Percentiles rank a stretch among this genome's conserved stretches.
phyloP scores from a whole-genome alignment of 352 stramenopile genomes.

The Globisporangium carolinianum region DNA sequence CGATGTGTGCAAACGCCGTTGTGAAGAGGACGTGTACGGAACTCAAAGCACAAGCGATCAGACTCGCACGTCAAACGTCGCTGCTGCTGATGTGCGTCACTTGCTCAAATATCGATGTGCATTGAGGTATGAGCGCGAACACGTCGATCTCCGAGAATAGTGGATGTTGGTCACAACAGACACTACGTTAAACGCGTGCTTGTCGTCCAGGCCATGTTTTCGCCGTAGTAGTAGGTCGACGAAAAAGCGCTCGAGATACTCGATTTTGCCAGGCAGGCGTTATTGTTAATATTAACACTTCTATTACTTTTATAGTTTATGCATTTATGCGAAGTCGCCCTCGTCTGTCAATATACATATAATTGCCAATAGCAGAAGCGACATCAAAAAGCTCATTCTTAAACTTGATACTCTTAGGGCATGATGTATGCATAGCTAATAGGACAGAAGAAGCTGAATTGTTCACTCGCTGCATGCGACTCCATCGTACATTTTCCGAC shows the following conservation, averaged over 20 bases:
- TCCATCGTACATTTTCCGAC: too few relatives aligned
- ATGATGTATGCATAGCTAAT: too few relatives aligned
- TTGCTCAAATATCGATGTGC: constrained; percentile 16
- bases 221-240: constrained; percentile 31
- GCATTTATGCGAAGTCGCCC: too few relatives aligned
- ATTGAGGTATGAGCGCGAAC: constrained; percentile 23
- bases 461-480: too few relatives aligned
- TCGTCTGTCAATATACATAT: too few relatives aligned
- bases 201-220: constrained; percentile 16
- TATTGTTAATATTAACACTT: too few relatives aligned
- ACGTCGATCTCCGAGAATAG: constrained; percentile 23
- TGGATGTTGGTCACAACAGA: constrained; percentile 6
- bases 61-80: constrained; percentile 7
- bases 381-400: too few relatives aligned
- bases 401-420: too few relatives aligned
- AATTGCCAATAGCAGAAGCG: too few relatives aligned
- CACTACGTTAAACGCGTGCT: not conserved
- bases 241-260: constrained; percentile 36
- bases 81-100: constrained; percentile 13
- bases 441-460: too few relatives aligned
- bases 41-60: constrained; percentile 20
- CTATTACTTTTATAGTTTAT: too few relatives aligned
- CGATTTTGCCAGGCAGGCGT: constrained; percentile 22
- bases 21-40: constrained; percentile 28
- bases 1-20: constrained; percentile 25